These are phyloP conservation scores for Leccinellum luteum DNA, from an alignment of 768 basidiomycete species.

Conservation along the genomic window DNA sequence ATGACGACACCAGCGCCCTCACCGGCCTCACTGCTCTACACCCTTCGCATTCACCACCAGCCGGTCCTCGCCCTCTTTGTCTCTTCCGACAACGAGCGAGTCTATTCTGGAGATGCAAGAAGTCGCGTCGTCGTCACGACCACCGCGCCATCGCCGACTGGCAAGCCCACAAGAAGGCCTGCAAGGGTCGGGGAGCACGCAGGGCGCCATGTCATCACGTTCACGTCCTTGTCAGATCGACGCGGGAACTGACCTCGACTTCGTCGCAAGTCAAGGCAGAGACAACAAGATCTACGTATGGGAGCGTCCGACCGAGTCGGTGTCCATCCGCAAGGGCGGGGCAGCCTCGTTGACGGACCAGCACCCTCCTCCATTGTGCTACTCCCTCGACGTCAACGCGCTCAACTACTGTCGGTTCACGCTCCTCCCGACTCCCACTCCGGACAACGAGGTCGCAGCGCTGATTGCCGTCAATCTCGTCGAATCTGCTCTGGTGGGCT, in stretches of 20 bases:
- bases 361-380: constrained; percentile 49
- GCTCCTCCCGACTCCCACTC: constrained; percentile 39
- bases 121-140: constrained; percentile 80
- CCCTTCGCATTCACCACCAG: constrained; percentile 70
- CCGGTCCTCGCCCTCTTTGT: constrained; percentile 60
- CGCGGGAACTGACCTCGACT: neutral
- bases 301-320: constrained; percentile 49
- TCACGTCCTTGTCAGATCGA: constrained; percentile 29
- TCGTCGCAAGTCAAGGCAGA: constrained; percentile 56
- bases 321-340: constrained; percentile 47
- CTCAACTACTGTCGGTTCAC: constrained; percentile 93
- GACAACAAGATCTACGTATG: constrained; percentile 87
- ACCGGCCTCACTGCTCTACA: constrained; percentile 72
- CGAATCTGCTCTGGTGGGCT: constrained; percentile 75
- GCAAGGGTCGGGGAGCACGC: constrained; percentile 78
- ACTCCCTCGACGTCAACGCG: constrained; percentile 87
- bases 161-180: constrained; percentile 79
- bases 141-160: constrained; percentile 75
- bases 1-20: constrained; percentile 38
- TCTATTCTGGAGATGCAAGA: constrained; percentile 84
- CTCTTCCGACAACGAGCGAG: constrained; percentile 69
- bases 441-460: constrained; percentile 30
- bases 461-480: constrained; percentile 82
- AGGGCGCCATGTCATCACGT: constrained; percentile 68
- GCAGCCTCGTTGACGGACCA: constrained; percentile 54